Base-by-base conservation (phyloP, 2,329 filamentous ascomycete species). In the Basipetospora chlamydospora region DNA sequence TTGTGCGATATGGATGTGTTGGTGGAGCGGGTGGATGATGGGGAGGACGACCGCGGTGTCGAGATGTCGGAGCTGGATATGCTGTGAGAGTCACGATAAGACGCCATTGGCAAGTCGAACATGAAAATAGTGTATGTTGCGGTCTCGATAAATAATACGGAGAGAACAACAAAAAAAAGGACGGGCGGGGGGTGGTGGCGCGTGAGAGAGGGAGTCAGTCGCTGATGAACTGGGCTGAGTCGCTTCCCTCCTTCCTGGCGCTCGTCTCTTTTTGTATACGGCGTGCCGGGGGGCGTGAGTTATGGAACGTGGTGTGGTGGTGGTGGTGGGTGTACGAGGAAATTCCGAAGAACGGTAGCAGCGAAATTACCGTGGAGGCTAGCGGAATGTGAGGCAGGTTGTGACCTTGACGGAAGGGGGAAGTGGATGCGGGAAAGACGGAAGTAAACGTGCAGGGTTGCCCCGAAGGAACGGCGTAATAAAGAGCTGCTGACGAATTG, bases 41-140 rank as follows among this genome's bases (percentile, higher is more conserved):
- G 65, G 41, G 67, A 71, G 36, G 59, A 56, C 34, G 68, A 71
- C 47, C 64, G 63, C 53, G 69, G 67, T 39, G 67, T 70, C 50
- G 63, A 63, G 50, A 67, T 61, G 56, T 71, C 65, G 51, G 59
- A 59, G 48, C 56, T 62, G 47, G 58, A 56, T 47, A 60, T 59
- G 46, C 59, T 68, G 53, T 59, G 58, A 42, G 60, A 40, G 32
- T 26, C 31, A n/a, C 33, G 38, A 21, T 32, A 38, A 30, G 35
- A 37, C 35, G 35, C 35, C 35, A 37, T 37, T 37, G 35, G 35
- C 35, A 37, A n/a, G 16, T 12, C 16, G 29, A n/a, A 31, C 29
- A 21, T 30, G 29, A n/a, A n/a, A n/a, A n/a, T n/a, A n/a, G n/a
- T n/a, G n/a, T n/a, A n/a, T n/a, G n/a, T n/a, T n/a, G n/a, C n/a